phyloP scores from a whole-genome alignment of 306 rosid genomes.

The Casuarina cunninghamiana region DNA sequence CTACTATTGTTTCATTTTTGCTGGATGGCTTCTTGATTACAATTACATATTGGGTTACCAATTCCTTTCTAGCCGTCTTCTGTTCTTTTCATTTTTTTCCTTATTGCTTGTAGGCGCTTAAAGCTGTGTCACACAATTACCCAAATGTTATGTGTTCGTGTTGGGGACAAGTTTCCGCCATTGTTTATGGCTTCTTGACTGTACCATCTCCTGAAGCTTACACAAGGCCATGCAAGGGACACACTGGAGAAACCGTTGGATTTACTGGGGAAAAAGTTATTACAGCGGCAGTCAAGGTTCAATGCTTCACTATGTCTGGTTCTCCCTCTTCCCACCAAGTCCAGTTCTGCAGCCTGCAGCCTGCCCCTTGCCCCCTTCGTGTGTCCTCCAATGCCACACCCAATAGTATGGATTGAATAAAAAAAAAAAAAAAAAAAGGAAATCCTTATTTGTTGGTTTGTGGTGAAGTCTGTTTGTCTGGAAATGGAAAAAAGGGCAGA shows the following conservation, averaged over 20 bases:
- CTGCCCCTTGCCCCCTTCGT: no score
- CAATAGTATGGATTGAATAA: neutral
- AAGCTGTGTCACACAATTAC: constrained; percentile 79
- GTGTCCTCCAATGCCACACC: no score
- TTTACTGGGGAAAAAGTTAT: constrained; percentile 62
- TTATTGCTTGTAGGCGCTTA: constrained; percentile 65
- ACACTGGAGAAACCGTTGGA: constrained; percentile 38
- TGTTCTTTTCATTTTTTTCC: neutral
- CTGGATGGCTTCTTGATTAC: constrained; percentile 7
- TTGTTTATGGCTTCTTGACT: constrained; percentile 52
- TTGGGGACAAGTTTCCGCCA: constrained; percentile 71
- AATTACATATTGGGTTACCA: constrained; percentile 2
- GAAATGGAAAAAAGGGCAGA: neutral
- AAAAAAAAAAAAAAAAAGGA: neutral
- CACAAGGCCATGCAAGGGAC: constrained; percentile 54
- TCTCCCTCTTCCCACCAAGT: neutral
- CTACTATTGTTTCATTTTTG: constrained; percentile 10
- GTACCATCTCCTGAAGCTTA: constrained; percentile 50
- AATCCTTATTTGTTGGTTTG: neutral
- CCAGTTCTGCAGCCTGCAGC: no score
- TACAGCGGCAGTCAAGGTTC: constrained; percentile 70
- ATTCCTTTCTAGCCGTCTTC: neutral
- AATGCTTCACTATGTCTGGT: neutral
- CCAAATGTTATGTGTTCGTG: constrained; percentile 65
- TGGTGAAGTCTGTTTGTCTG: neutral